These are phyloP conservation scores for Amoebophrya sp. DNA, from an alignment of 169 alveolate genomes.

Conservation along the genomic window DNA sequence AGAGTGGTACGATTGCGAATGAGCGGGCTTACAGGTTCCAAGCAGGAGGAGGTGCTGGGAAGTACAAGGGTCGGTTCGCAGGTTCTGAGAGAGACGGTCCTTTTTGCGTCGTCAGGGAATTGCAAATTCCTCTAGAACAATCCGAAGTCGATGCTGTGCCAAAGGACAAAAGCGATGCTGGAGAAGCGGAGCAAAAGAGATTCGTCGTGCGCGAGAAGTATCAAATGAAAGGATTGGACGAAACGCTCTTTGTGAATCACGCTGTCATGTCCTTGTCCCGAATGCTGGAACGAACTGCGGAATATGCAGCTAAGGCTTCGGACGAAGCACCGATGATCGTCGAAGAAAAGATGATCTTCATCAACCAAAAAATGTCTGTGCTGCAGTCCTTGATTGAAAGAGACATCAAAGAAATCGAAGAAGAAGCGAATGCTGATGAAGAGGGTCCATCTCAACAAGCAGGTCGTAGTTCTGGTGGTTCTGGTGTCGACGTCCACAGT, in stretches of 20 bases:
- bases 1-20: background rate
- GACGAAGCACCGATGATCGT: constrained; percentile 17
- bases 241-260: background rate
- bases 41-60: background rate
- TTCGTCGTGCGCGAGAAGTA: background rate
- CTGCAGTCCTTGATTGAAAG: background rate
- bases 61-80: background rate
- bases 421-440: background rate
- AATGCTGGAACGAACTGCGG: background rate
- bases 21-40: background rate
- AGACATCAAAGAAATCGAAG: background rate
- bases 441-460: too few relatives aligned
- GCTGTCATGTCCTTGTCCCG: background rate
- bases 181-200: background rate
- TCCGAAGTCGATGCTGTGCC: too few relatives aligned
- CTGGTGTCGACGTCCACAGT: too few relatives aligned
- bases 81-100: background rate
- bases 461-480: too few relatives aligned
- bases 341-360: background rate
- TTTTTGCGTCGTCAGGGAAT: background rate
- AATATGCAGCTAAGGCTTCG: background rate
- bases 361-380: background rate
- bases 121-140: background rate
- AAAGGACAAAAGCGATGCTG: background rate
- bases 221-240: background rate